These are phyloP conservation scores for Russula ochroleuca DNA, from an alignment of 768 basidiomycete genomes.

Conservation along the genomic window DNA sequence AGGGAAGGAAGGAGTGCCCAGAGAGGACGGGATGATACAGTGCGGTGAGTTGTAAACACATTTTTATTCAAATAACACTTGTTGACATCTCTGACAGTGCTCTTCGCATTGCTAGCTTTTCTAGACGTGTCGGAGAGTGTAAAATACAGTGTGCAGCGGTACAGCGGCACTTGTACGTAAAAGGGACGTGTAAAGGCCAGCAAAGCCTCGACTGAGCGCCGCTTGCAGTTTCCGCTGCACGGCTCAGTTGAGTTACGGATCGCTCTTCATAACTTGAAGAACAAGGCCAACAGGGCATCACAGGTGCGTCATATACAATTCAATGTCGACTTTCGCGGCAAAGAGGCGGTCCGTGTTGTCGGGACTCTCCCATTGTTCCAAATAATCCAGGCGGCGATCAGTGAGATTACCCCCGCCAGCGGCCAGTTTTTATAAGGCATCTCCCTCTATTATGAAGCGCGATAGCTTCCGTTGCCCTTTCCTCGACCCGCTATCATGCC, in stretches of 20 bases:
- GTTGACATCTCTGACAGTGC: background rate
- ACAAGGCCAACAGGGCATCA: background rate
- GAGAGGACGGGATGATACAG: too few relatives aligned
- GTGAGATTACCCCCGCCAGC: background rate
- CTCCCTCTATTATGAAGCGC: background rate
- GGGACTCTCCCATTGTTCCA: background rate
- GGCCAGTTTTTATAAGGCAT: constrained; percentile 6
- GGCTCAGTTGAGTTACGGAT: background rate
- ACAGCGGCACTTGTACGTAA: background rate
- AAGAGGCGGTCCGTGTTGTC: background rate
- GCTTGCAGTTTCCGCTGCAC: background rate
- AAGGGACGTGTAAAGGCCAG: background rate
- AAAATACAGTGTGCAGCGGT: too few relatives aligned
- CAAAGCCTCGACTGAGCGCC: background rate
- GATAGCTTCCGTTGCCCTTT: constrained; percentile 1
- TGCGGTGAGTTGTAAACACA: background rate
- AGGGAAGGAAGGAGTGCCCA: background rate
- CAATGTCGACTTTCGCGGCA: background rate
- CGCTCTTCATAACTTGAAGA: background rate
- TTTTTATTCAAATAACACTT: too few relatives aligned
- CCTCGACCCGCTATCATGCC: background rate
- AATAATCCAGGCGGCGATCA: too few relatives aligned
- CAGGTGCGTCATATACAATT: background rate
- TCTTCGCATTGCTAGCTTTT: background rate
- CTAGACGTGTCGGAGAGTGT: background rate